Conservation (phyloP, 139 green algal species). For the Chlamydomonas incerta region DNA sequence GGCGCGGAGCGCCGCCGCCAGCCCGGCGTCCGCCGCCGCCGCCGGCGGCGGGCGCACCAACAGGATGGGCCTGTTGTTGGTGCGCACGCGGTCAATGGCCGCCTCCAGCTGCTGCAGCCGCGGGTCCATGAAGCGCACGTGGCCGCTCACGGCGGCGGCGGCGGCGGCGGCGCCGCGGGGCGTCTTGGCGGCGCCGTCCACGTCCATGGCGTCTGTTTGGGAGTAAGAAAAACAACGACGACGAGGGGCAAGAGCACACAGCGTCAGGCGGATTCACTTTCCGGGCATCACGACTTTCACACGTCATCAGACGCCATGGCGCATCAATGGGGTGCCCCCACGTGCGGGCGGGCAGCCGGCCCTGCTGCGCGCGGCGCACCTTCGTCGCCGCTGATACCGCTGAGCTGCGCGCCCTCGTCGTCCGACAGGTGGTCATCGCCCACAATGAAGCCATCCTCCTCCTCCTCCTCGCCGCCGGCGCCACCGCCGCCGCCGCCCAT, state of each 20-base stretch:
- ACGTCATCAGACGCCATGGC: too few relatives aligned
- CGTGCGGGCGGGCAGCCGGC: too few relatives aligned
- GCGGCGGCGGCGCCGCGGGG: slow-evolving; percentile 11
- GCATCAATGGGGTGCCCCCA: too few relatives aligned
- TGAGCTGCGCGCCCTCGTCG: slow-evolving; percentile 70
- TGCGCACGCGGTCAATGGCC: slow-evolving; percentile 55
- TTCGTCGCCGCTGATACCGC: slow-evolving; percentile 14
- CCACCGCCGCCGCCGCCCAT: slow-evolving; percentile 37
- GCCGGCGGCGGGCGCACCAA: slow-evolving; percentile 35
- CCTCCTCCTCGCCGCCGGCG: slow-evolving; percentile 69
- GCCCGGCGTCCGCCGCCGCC: too few relatives aligned
- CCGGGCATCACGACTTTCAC: too few relatives aligned
- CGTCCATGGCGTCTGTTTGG: slow-evolving; percentile 18
- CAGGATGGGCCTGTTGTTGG: slow-evolving; percentile 58
- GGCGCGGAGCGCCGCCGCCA: not conserved
- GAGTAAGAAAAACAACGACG: too few relatives aligned
- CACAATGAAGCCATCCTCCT: slow-evolving; percentile 81
- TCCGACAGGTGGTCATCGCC: slow-evolving; percentile 80
- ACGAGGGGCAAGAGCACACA: too few relatives aligned
- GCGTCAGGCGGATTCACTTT: too few relatives aligned
- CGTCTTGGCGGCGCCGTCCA: slow-evolving; percentile 4
- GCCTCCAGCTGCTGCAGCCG: slow-evolving; percentile 48
- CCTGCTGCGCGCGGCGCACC: too few relatives aligned
- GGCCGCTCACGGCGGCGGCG: not conserved
- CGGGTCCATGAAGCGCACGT: slow-evolving; percentile 3